Evolutionary conservation across 495 filamentous ascomycete species (phyloP).

Genomic region (Cryomyces minteri): DNA sequence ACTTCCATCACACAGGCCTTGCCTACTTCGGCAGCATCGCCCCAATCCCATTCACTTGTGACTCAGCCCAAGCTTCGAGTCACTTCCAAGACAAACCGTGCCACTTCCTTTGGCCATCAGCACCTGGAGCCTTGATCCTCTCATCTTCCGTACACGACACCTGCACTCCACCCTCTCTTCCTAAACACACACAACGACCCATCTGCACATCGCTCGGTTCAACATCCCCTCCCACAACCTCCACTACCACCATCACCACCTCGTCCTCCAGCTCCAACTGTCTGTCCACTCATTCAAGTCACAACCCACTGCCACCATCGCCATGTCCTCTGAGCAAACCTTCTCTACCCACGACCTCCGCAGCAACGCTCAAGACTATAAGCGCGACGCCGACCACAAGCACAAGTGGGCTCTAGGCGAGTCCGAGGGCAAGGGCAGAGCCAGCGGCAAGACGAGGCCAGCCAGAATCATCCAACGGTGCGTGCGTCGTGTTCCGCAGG

Average conservation of each 20-base stretch:
- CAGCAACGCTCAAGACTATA: slow-evolving; percentile 18
- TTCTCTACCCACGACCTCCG: slow-evolving; percentile 22
- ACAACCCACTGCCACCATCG: not conserved
- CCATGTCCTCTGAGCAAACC: slow-evolving; percentile 20
- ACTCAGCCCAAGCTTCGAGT: too few relatives aligned
- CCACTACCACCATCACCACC: not conserved
- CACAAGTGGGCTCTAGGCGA: slow-evolving; percentile 35
- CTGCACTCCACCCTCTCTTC: not conserved
- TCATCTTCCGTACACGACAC: not conserved
- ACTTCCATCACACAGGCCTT: too few relatives aligned
- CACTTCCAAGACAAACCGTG: too few relatives aligned
- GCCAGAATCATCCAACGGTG: too few relatives aligned
- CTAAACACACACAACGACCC: not conserved
- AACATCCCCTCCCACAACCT: not conserved
- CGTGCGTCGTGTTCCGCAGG: too few relatives aligned
- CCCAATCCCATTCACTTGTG: not conserved
- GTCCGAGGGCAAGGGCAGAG: too few relatives aligned
- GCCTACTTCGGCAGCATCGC: not conserved
- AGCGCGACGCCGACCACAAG: slow-evolving; percentile 30
- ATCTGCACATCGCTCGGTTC: not conserved
- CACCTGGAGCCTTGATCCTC: too few relatives aligned
- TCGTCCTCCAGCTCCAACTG: not conserved
- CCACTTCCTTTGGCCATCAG: too few relatives aligned
- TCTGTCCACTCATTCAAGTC: not conserved
- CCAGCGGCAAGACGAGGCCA: too few relatives aligned